These are phyloP conservation scores for Sonneratia alba DNA, from an alignment of 345 rosid genomes.

Conservation along the genomic window DNA sequence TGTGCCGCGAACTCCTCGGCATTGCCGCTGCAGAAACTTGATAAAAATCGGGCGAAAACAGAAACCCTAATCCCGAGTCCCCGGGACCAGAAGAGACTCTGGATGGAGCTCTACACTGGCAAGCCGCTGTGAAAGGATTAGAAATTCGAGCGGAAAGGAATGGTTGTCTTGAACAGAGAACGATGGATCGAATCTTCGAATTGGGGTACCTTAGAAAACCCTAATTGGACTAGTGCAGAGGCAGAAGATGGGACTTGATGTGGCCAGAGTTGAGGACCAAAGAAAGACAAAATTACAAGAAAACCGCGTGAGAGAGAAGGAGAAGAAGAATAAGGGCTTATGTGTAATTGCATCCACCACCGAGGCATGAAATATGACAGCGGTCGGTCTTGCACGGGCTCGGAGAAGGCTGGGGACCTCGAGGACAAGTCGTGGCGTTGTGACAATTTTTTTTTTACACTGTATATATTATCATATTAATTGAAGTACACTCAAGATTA, in stretches of 20 bases:
- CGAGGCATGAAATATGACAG: too few species aligned
- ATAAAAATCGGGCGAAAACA: neutral
- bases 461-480: too few species aligned
- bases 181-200: neutral
- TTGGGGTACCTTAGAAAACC: slow-evolving; percentile 3
- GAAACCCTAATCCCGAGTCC: slow-evolving; percentile 4
- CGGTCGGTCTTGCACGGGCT: neutral
- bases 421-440: neutral
- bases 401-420: too few species aligned
- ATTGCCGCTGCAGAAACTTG: slow-evolving; percentile 19
- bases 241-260: neutral
- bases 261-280: slow-evolving; percentile 7
- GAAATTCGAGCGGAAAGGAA: too few species aligned
- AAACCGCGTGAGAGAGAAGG: neutral
- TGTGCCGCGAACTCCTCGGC: slow-evolving; percentile 82
- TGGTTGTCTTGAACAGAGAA: too few species aligned
- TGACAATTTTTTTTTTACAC: neutral
- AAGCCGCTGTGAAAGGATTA: neutral
- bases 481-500: too few species aligned
- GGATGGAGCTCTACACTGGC: neutral
- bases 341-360: neutral
- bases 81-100: neutral
- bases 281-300: slow-evolving; percentile 13
- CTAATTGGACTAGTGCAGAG: slow-evolving; percentile 15
- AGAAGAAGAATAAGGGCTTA: too few species aligned